Conservation (phyloP, 306 rosid species). For the peach (Prunus persica) region DNA sequence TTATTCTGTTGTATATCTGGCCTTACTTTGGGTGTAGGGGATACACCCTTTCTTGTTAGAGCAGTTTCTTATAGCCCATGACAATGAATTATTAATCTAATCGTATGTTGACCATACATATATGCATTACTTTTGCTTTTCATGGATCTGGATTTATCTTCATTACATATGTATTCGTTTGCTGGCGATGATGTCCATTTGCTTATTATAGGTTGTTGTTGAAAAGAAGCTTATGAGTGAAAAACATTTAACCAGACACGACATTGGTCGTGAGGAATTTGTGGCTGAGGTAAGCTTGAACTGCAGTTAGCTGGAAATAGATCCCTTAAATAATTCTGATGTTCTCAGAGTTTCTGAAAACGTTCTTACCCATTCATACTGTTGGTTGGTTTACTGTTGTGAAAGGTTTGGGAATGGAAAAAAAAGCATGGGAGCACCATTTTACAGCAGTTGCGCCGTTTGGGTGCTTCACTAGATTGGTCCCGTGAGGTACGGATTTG, state of each 20-base stretch:
- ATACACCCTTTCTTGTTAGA: not conserved
- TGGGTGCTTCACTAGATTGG: constrained; percentile 97
- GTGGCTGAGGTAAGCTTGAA: constrained; percentile 59
- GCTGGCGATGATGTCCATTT: not conserved
- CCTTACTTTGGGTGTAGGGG: not conserved
- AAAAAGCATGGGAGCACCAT: constrained; percentile 74
- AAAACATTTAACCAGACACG: constrained; percentile 60
- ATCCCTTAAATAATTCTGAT: not conserved
- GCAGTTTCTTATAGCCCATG: not conserved
- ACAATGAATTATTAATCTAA: not conserved
- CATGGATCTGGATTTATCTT: constrained; percentile 1
- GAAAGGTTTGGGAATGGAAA: constrained; percentile 92
- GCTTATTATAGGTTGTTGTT: constrained; percentile 70
- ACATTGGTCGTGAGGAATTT: constrained; percentile 75
- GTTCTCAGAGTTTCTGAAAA: constrained; percentile 1
- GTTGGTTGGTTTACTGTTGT: constrained; percentile 23
- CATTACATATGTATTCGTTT: not conserved
- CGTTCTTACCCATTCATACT: constrained; percentile 9
- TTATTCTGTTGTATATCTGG: not conserved
- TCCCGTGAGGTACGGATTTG: constrained; percentile 72
- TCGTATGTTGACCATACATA: not conserved
- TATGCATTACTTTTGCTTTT: not conserved
- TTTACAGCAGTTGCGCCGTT: constrained; percentile 70
- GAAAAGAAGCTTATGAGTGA: constrained; percentile 96
- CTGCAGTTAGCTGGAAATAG: constrained; percentile 1